Percentiles rank a stretch among this genome's conserved stretches.
Conservation (phyloP, 2,329 filamentous ascomycete species). For the Westerdykella aurantiaca region DNA sequence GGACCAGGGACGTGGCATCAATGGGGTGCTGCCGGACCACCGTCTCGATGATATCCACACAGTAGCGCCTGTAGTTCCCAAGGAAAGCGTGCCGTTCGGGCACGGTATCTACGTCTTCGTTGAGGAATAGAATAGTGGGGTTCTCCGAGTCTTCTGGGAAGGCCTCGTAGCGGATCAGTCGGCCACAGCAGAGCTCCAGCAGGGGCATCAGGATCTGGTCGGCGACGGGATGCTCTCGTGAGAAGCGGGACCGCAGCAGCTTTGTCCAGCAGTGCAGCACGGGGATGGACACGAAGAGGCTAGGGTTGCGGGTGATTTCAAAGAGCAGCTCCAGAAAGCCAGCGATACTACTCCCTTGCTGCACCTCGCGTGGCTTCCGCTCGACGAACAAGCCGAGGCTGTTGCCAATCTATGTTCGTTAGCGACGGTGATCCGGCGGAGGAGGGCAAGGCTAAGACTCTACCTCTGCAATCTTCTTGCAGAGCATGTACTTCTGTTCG, state of each 20-base stretch:
- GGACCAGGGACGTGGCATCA: slow-evolving; percentile 81
- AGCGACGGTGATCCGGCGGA: slow-evolving; percentile 12
- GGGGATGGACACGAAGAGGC: slow-evolving; percentile 88
- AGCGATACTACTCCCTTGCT: slow-evolving; percentile 60
- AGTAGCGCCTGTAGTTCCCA: slow-evolving; percentile 91
- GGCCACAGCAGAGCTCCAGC: slow-evolving; percentile 73
- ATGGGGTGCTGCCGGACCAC: slow-evolving; percentile 76
- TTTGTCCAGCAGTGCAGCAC: slow-evolving; percentile 86
- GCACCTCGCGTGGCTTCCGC: slow-evolving; percentile 63
- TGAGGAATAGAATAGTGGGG: slow-evolving; percentile 71
- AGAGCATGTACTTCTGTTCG: slow-evolving; percentile 83
- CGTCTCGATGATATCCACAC: slow-evolving; percentile 76
- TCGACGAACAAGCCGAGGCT: slow-evolving; percentile 80
- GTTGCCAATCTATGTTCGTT: slow-evolving; percentile 63
- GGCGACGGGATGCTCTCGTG: slow-evolving; percentile 59
- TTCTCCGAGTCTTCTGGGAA: slow-evolving; percentile 77
- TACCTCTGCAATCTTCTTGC: slow-evolving; percentile 92
- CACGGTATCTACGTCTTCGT: slow-evolving; percentile 91
- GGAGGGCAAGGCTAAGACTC: slow-evolving; percentile 1
- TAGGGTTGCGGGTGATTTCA: slow-evolving; percentile 73
- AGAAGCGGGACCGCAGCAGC: slow-evolving; percentile 65
- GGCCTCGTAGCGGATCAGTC: slow-evolving; percentile 81
- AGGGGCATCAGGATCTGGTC: slow-evolving; percentile 64
- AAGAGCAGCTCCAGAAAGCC: slow-evolving; percentile 76
- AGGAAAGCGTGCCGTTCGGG: slow-evolving; percentile 93